A percentile compares a stretch with the other conserved stretches of the same genome.
phyloP scores from a whole-genome alignment of 2,329 filamentous ascomycete genomes.

The Byssoonygena ceratinophila region DNA sequence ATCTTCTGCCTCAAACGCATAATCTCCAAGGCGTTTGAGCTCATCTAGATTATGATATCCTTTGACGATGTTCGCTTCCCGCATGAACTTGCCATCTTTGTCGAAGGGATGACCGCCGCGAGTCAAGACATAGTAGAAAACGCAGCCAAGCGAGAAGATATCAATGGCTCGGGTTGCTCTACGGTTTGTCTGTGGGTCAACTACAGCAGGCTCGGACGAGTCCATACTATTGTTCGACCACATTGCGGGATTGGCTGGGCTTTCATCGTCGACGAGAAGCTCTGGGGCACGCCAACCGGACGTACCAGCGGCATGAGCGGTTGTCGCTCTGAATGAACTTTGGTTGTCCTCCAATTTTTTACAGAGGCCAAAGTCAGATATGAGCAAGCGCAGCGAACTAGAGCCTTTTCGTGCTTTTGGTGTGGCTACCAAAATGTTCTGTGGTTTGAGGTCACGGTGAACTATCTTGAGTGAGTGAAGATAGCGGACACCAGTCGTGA shows the following conservation, averaged over 20 bases:
- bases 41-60: constrained; percentile 62
- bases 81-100: constrained; percentile 85
- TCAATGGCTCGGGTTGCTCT: constrained; percentile 93
- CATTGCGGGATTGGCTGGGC: constrained; percentile 26
- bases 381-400: constrained; percentile 68
- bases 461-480: constrained; percentile 88
- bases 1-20: constrained; percentile 76
- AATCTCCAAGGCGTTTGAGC: constrained; percentile 67
- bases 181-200: constrained; percentile 51
- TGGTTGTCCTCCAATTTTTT: constrained; percentile 94
- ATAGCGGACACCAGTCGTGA: constrained; percentile 78
- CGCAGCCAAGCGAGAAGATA: constrained; percentile 90
- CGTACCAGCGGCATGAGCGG: constrained; percentile 83
- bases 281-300: constrained; percentile 95
- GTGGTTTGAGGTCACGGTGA: constrained; percentile 91
- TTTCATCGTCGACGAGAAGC: constrained; percentile 70
- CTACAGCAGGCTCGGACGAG: constrained; percentile 42
- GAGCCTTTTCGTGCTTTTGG: constrained; percentile 44
- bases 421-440: constrained; percentile 80
- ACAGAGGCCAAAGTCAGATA: constrained; percentile 94
- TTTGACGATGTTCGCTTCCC: constrained; percentile 95
- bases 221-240: constrained; percentile 32
- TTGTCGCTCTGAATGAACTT: constrained; percentile 89
- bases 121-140: constrained; percentile 98
- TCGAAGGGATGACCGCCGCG: constrained; percentile 88